Evolutionary conservation across 2,329 filamentous ascomycete species (phyloP).

Genomic region (Akanthomyces lecanii): DNA sequence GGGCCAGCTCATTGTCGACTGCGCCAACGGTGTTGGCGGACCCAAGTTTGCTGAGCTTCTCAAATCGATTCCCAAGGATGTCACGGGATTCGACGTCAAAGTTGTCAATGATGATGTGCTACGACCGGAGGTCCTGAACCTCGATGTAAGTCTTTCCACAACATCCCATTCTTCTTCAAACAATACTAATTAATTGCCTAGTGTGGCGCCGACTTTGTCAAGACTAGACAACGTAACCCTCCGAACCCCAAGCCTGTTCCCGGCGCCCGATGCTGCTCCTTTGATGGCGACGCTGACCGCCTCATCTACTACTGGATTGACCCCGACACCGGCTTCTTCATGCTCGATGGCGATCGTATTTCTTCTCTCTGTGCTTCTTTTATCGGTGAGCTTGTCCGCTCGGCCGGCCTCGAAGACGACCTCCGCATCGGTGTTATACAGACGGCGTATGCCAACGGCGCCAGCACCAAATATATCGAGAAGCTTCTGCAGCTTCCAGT

Average conservation of each 20-base stretch:
- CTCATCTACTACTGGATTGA: constrained; percentile 94
- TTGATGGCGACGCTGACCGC: constrained; percentile 93
- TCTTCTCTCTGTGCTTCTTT: constrained; percentile 91
- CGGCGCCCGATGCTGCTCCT: constrained; percentile 78
- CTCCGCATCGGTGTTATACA: constrained; percentile 93
- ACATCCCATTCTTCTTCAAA: constrained; percentile 6
- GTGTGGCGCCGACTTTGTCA: constrained; percentile 95
- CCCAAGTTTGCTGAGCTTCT: constrained; percentile 84
- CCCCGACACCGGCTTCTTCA: constrained; percentile 75
- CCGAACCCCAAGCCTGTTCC: constrained; percentile 72
- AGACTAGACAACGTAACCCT: constrained; percentile 90
- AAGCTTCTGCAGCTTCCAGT: constrained; percentile 85
- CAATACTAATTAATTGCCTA: constrained; percentile 32
- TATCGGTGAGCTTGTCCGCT: constrained; percentile 80
- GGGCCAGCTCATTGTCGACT: constrained; percentile 80
- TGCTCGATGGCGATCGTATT: constrained; percentile 95
- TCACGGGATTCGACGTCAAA: constrained; percentile 72
- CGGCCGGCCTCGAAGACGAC: constrained; percentile 72
- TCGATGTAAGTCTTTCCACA: constrained; percentile 60
- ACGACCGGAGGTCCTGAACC: constrained; percentile 82
- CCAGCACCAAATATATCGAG: constrained; percentile 86
- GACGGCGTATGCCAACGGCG: constrained; percentile 95
- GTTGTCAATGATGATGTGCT: constrained; percentile 92
- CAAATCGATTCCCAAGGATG: constrained; percentile 70
- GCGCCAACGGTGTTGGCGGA: constrained; percentile 93